Conservation (phyloP, 192 early-diverging fungal species). For the Powellomyces hirtus region DNA sequence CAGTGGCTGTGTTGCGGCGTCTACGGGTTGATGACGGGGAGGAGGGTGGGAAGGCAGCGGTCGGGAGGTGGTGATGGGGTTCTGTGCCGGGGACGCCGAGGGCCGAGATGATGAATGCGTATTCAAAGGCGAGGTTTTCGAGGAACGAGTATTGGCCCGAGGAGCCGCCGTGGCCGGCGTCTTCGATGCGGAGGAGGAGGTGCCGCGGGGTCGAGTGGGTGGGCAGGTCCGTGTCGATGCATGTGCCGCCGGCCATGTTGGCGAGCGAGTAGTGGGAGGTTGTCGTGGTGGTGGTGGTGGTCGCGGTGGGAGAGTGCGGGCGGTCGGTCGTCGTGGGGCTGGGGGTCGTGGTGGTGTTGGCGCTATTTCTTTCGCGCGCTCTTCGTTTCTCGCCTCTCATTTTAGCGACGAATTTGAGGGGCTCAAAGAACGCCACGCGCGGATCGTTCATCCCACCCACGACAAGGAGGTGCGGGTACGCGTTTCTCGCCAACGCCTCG, state of each 20-base stretch:
- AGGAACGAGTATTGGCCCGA: constrained; percentile 42
- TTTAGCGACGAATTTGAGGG: constrained; percentile 82
- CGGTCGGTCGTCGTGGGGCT: not conserved
- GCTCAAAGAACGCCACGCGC: constrained; percentile 80
- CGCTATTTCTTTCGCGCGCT: not conserved
- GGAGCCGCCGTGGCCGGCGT: constrained; percentile 38
- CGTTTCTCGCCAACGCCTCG: constrained; percentile 29
- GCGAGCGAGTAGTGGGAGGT: constrained; percentile 5
- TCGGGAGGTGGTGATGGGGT: not conserved
- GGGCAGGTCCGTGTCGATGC: constrained; percentile 10
- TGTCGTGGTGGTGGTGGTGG: not conserved
- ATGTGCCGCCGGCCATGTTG: constrained; percentile 17
- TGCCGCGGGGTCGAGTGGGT: not conserved
- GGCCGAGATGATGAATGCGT: constrained; percentile 33
- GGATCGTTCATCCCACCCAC: constrained; percentile 81
- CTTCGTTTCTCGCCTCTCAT: constrained; percentile 49
- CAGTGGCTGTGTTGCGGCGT: not conserved
- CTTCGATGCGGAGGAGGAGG: constrained; percentile 30
- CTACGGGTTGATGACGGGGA: not conserved
- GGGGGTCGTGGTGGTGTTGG: not conserved
- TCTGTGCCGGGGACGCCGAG: constrained; percentile 12
- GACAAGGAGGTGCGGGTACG: constrained; percentile 39
- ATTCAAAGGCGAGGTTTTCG: constrained; percentile 35
- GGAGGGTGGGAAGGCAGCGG: not conserved
- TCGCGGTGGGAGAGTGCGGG: not conserved